phyloP scores from a whole-genome alignment of 2,329 filamentous ascomycete species.

The Rutstroemia sp. region DNA sequence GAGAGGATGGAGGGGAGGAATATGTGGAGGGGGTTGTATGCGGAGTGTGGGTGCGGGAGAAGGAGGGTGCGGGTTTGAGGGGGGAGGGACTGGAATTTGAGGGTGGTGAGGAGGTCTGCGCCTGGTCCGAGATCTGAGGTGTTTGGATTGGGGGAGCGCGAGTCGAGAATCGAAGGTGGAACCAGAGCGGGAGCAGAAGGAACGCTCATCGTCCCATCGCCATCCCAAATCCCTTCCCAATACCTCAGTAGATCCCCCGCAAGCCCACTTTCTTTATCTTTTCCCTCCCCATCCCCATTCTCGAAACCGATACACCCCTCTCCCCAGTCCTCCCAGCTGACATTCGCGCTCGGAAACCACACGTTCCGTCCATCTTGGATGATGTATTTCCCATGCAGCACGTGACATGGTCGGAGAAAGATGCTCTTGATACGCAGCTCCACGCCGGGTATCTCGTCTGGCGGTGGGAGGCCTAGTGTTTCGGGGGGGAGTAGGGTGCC shows the following conservation, averaged over 20 bases:
- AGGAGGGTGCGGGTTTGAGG: not conserved
- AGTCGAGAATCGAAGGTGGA: not conserved
- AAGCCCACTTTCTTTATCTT: conserved; percentile 31
- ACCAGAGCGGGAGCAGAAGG: not conserved
- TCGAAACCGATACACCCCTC: conserved; percentile 65
- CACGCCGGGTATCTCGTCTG: conserved; percentile 47
- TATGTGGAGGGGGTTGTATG: conserved; percentile 5
- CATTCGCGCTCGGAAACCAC: conserved; percentile 72
- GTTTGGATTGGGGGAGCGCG: not conserved
- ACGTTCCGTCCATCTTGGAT: conserved; percentile 61
- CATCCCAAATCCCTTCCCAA: conserved; percentile 5
- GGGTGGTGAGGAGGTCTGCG: conserved; percentile 38
- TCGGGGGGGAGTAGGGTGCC: conserved; percentile 43
- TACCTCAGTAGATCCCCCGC: conserved; percentile 36
- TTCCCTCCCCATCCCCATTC: conserved; percentile 33
- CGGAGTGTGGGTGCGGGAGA: conserved; percentile 15
- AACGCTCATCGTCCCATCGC: not conserved
- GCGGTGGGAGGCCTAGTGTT: conserved; percentile 52
- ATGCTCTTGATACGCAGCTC: conserved; percentile 67
- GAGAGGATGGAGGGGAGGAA: conserved; percentile 35
- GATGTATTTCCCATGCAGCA: conserved; percentile 85
- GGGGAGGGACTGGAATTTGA: not conserved
- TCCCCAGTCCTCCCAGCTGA: conserved; percentile 85
- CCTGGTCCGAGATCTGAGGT: conserved; percentile 19
- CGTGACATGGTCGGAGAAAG: conserved; percentile 72